Percentiles rank a stretch among this genome's conserved stretches.
Conservation (phyloP, 345 rosid species). For the Combretum micranthum region DNA sequence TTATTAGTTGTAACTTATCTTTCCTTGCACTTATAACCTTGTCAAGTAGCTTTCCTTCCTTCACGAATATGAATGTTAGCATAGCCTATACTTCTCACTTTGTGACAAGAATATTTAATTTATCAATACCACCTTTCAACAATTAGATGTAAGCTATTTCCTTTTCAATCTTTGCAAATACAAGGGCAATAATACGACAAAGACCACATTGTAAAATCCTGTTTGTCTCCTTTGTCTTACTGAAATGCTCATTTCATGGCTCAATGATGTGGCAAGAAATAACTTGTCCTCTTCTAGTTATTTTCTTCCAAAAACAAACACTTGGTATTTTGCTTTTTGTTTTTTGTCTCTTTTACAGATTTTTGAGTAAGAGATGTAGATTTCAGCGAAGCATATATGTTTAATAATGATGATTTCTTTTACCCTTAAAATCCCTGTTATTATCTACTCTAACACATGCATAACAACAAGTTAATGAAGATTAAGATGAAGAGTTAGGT, state of each 20-base stretch:
- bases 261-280: conserved; percentile 8
- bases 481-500: too few relatives aligned
- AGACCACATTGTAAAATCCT: conserved; percentile 6
- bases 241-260: conserved; percentile 10
- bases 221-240: conserved; percentile 4
- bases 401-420: too few relatives aligned
- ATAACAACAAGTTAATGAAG: too few relatives aligned
- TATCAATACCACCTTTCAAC: conserved; percentile 8
- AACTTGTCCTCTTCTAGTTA: conserved; percentile 4
- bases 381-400: too few relatives aligned
- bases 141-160: neutral
- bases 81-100: conserved; percentile 67
- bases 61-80: conserved; percentile 65
- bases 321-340: too few relatives aligned
- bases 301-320: too few relatives aligned
- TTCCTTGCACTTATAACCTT: conserved; percentile 53
- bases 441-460: too few relatives aligned
- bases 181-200: conserved; percentile 6
- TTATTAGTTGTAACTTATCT: conserved; percentile 26
- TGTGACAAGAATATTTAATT: conserved; percentile 31
- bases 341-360: too few relatives aligned
- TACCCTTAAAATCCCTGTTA: too few relatives aligned
- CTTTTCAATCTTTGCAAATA: conserved; percentile 6
- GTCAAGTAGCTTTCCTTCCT: conserved; percentile 43
- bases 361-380: too few relatives aligned